Evolutionary conservation across 805 yeast species (phyloP).

Genomic region (Metschnikowia kofuensis): DNA sequence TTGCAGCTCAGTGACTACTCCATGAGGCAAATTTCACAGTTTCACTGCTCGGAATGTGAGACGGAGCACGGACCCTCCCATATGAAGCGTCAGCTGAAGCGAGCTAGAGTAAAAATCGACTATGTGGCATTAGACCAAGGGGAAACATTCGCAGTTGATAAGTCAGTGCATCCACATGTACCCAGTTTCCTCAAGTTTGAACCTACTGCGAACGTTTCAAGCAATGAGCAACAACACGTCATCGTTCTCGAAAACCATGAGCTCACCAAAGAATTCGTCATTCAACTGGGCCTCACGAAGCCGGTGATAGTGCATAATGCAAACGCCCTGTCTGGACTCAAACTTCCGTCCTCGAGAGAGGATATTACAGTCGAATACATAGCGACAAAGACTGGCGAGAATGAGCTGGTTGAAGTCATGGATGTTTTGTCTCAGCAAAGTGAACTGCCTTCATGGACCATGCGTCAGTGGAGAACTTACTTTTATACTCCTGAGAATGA

Average conservation of each 20-base stretch:
- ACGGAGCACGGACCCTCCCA: slow-evolving; percentile 47
- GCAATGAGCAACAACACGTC: slow-evolving; percentile 15
- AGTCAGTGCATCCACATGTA: slow-evolving; percentile 54
- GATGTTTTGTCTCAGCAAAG: slow-evolving; percentile 81
- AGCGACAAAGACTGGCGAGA: slow-evolving; percentile 58
- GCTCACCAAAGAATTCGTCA: slow-evolving; percentile 36
- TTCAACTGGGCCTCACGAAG: slow-evolving; percentile 27
- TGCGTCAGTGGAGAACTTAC: slow-evolving; percentile 74
- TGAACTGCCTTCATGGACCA: slow-evolving; percentile 59
- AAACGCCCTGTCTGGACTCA: slow-evolving; percentile 40
- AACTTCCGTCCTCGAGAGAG: slow-evolving; percentile 44
- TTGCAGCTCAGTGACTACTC: slow-evolving; percentile 21
- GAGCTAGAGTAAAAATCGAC: slow-evolving; percentile 58
- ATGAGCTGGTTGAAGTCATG: slow-evolving; percentile 73
- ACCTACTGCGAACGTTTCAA: slow-evolving; percentile 13
- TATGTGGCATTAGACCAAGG: slow-evolving; percentile 81
- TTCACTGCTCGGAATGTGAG: slow-evolving; percentile 55
- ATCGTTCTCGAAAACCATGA: slow-evolving; percentile 31
- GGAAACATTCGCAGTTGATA: slow-evolving; percentile 47
- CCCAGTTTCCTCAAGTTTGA: slow-evolving; percentile 14
- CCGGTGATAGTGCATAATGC: slow-evolving; percentile 46
- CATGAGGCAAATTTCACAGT: slow-evolving; percentile 40
- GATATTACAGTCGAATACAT: slow-evolving; percentile 54
- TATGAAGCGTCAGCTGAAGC: slow-evolving; percentile 49
- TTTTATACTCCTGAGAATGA: slow-evolving; percentile 43